These are phyloP conservation scores for Salix suchowensis DNA, from an alignment of 345 rosid genomes.

Conservation along the genomic window DNA sequence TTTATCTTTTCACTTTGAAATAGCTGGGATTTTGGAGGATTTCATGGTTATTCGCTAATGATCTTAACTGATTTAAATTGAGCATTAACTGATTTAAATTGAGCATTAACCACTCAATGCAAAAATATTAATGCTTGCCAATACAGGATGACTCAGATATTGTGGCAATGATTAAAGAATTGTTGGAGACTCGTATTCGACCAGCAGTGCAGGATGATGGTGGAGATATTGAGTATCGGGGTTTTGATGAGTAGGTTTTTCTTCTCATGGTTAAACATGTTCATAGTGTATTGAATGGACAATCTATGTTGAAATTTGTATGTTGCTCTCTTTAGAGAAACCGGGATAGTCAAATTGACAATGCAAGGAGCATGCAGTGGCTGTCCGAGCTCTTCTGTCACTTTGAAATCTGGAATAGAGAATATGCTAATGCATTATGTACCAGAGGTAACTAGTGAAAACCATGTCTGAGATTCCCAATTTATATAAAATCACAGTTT, in stretches of 20 bases:
- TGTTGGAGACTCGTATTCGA: constrained; percentile 90
- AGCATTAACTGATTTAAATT: background rate
- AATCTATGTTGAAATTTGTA: background rate
- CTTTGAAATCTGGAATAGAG: constrained; percentile 94
- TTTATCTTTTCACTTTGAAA: background rate
- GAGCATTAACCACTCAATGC: background rate
- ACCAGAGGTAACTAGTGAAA: constrained; percentile 61
- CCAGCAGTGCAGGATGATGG: constrained; percentile 99
- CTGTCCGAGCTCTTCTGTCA: constrained; percentile 96
- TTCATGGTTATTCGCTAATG: background rate
- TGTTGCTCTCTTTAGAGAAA: constrained; percentile 51
- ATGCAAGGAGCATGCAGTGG: constrained; percentile 99
- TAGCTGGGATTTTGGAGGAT: background rate
- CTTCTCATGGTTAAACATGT: background rate
- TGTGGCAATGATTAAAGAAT: constrained; percentile 96
- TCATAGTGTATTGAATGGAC: background rate
- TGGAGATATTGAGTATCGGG: constrained; percentile 87
- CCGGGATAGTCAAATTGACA: constrained; percentile 78
- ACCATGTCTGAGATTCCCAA: background rate
- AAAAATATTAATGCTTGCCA: background rate
- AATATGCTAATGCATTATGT: constrained; percentile 99
- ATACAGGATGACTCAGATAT: constrained; percentile 93
- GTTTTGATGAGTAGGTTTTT: constrained; percentile 66
- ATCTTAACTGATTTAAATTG: background rate
- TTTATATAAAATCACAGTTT: background rate